phyloP scores from a whole-genome alignment of 1,284 basidiomycete species.

The Pulchroboletus neoregius region DNA sequence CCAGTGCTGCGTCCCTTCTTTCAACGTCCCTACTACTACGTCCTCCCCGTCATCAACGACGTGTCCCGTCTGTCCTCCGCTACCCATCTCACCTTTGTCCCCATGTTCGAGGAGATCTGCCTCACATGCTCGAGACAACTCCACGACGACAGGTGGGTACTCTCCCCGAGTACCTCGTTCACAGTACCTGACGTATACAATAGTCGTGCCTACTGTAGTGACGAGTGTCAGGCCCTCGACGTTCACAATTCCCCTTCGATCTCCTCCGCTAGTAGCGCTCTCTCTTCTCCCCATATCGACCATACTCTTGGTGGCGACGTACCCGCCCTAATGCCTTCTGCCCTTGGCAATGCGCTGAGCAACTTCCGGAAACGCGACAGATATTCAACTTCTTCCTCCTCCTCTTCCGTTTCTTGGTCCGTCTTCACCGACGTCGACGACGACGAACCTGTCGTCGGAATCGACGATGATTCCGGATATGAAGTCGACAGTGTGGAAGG shows the following conservation, averaged over 20 bases:
- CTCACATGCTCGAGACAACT: slow-evolving; percentile 63
- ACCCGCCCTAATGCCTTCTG: slow-evolving; percentile 55
- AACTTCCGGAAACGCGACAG: slow-evolving; percentile 44
- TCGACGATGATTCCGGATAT: slow-evolving; percentile 39
- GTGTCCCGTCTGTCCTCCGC: not conserved
- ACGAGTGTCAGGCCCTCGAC: slow-evolving; percentile 63
- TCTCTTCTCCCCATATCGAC: slow-evolving; percentile 61
- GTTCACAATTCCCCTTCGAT: slow-evolving; percentile 56
- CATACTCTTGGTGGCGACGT: slow-evolving; percentile 52
- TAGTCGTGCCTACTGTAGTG: slow-evolving; percentile 73
- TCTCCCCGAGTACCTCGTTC: slow-evolving; percentile 19
- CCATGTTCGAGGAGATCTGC: slow-evolving; percentile 75
- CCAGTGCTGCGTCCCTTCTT: slow-evolving; percentile 15
- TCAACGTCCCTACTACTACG: slow-evolving; percentile 17
- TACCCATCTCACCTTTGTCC: slow-evolving; percentile 12
- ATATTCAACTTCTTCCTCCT: slow-evolving; percentile 53
- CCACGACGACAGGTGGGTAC: slow-evolving; percentile 54
- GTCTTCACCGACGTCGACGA: slow-evolving; percentile 56
- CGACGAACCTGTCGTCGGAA: slow-evolving; percentile 40
- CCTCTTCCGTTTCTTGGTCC: slow-evolving; percentile 63
- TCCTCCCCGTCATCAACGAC: slow-evolving; percentile 12
- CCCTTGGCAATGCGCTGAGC: slow-evolving; percentile 48
- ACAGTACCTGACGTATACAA: slow-evolving; percentile 16
- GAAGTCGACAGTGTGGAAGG: slow-evolving; percentile 32
- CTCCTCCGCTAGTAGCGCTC: slow-evolving; percentile 62